Evolutionary conservation across 352 stramenopile species (phyloP).

Genomic region (Aphanomyces invadans): DNA sequence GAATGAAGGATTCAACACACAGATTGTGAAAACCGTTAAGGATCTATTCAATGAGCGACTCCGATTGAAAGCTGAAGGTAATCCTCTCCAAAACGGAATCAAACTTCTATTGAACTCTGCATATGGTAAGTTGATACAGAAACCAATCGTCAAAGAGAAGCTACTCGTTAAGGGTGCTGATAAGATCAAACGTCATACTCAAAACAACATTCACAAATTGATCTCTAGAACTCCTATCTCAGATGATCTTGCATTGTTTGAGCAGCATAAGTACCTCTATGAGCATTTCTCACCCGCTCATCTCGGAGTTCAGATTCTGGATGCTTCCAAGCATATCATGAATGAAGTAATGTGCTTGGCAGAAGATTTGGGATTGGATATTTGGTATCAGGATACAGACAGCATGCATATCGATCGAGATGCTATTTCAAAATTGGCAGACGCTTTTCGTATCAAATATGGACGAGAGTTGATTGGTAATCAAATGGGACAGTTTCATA

Average conservation of each 20-base stretch:
- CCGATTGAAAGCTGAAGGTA: conserved; percentile 19
- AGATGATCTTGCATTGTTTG: conserved; percentile 25
- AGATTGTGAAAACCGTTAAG: conserved; percentile 20
- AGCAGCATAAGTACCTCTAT: conserved; percentile 25
- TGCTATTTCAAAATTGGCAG: conserved; percentile 1
- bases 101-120: conserved; percentile 24
- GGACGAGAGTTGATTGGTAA: conserved; percentile 20
- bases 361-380: conserved; percentile 22
- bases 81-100: conserved; percentile 20
- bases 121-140: conserved; percentile 24
- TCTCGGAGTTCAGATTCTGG: conserved; percentile 22
- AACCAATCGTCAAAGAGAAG: conserved; percentile 25
- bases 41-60: conserved; percentile 20
- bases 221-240: conserved; percentile 22
- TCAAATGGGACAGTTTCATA: conserved; percentile 18
- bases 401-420: conserved; percentile 25
- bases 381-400: conserved; percentile 27
- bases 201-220: conserved; percentile 23
- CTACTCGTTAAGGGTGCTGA: conserved; percentile 17
- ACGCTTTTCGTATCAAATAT: conserved; percentile 23
- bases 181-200: conserved; percentile 17
- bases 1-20: conserved; percentile 24
- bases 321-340: conserved; percentile 25
- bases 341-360: conserved; percentile 26
- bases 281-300: conserved; percentile 18